phyloP scores from a whole-genome alignment of 2,329 filamentous ascomycete species.

The Lasiodiplodia theobromae region DNA sequence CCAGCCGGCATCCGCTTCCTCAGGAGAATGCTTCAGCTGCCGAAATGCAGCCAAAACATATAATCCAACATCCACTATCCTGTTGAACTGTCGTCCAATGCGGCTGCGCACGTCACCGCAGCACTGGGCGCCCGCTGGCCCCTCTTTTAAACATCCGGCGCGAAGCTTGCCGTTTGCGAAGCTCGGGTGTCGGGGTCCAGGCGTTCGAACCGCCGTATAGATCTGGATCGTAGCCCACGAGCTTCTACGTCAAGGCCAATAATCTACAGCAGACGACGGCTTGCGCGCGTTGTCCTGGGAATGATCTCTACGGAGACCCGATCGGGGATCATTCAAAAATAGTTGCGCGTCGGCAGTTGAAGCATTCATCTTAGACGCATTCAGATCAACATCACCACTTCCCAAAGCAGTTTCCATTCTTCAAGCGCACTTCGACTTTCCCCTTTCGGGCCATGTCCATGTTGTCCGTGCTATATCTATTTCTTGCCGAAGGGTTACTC shows the following conservation, averaged over 20 bases:
- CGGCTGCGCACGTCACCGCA: not conserved
- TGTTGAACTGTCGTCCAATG: not conserved
- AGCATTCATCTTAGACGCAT: not conserved
- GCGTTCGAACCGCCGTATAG: not conserved
- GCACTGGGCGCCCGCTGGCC: not conserved
- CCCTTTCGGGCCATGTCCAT: not conserved
- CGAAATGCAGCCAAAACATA: not conserved
- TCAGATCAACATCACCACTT: not conserved
- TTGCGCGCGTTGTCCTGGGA: not conserved
- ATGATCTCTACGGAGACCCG: not conserved
- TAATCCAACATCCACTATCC: not conserved
- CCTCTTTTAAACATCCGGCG: not conserved
- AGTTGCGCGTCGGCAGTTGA: not conserved
- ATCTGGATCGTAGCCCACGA: not conserved
- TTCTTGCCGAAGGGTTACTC: not conserved
- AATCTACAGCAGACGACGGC: not conserved
- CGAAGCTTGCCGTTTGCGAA: not conserved
- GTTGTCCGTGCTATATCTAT: not conserved
- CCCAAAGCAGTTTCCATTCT: not conserved
- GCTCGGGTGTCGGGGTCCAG: not conserved
- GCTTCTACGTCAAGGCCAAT: not conserved
- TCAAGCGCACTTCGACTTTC: not conserved
- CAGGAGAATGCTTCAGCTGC: not conserved
- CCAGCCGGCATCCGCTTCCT: not conserved
- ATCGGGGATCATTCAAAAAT: conserved; percentile 1